phyloP scores from a whole-genome alignment of 192 early-diverging fungal genomes.

The Chytriomyces hyalinus region DNA sequence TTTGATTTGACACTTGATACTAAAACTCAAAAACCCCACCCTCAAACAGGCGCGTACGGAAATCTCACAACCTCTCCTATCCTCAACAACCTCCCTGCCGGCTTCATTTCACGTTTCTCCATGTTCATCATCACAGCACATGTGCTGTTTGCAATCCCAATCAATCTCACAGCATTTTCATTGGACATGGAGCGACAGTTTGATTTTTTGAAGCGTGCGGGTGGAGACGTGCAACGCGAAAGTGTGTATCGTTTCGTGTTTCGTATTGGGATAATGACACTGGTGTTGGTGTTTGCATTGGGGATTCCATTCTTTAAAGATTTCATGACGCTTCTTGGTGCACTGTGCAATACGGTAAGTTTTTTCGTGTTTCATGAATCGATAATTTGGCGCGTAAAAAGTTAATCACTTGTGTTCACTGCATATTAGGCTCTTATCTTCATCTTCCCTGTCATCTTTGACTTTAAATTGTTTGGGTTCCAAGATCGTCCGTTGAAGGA shows the following conservation, averaged over 20 bases:
- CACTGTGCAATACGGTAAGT: constrained; percentile 65
- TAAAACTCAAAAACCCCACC: not conserved
- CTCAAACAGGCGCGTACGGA: constrained; percentile 63
- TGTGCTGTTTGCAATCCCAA: constrained; percentile 80
- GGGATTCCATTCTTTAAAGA: constrained; percentile 80
- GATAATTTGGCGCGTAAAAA: not conserved
- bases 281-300: constrained; percentile 64
- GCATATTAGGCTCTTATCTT: constrained; percentile 68
- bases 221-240: constrained; percentile 37
- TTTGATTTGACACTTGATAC: not conserved
- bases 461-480: constrained; percentile 76
- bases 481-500: constrained; percentile 52
- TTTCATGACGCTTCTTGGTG: constrained; percentile 83
- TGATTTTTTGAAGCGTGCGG: constrained; percentile 47
- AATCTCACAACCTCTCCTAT: constrained; percentile 70
- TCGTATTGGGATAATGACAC: constrained; percentile 61
- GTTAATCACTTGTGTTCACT: not conserved
- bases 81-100: constrained; percentile 70
- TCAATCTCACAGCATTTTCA: constrained; percentile 75
- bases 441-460: constrained; percentile 79
- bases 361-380: not conserved
- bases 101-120: constrained; percentile 58
- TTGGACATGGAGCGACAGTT: constrained; percentile 74
- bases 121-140: constrained; percentile 80
- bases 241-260: constrained; percentile 38